phyloP scores from a whole-genome alignment of 768 basidiomycete genomes.

The Russula foetens region DNA sequence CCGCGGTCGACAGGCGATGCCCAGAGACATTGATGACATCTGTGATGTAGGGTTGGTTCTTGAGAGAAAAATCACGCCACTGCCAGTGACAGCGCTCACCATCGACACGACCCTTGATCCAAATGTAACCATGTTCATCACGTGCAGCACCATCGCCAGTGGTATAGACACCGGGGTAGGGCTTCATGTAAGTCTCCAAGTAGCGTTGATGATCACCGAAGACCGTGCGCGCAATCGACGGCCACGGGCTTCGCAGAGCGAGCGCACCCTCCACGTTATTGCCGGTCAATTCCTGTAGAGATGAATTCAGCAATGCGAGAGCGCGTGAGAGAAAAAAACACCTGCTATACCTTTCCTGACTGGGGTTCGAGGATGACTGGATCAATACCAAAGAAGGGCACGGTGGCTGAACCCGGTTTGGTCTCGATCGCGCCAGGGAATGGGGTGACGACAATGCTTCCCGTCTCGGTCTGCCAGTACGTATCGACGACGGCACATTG shows the following conservation, averaged over 20 bases:
- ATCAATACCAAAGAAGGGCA: slow-evolving; percentile 96
- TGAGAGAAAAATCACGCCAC: not conserved
- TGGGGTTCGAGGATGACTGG: slow-evolving; percentile 80
- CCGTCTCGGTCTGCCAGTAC: slow-evolving; percentile 98
- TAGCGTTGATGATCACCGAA: slow-evolving; percentile 88
- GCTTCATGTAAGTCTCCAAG: slow-evolving; percentile 72
- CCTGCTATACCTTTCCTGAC: slow-evolving; percentile 49
- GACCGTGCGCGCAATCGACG: slow-evolving; percentile 88
- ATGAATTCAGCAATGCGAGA: not conserved
- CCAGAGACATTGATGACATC: slow-evolving; percentile 98
- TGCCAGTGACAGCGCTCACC: slow-evolving; percentile 39
- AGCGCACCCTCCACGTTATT: slow-evolving; percentile 88
- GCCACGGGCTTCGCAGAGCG: slow-evolving; percentile 83
- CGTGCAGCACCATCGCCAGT: slow-evolving; percentile 97
- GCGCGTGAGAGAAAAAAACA: not conserved
- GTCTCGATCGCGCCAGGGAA: slow-evolving; percentile 94
- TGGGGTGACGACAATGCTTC: slow-evolving; percentile 89
- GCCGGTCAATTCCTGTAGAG: slow-evolving; percentile 52
- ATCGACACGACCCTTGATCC: slow-evolving; percentile 97
- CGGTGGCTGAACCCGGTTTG: slow-evolving; percentile 93
- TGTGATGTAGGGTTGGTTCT: slow-evolving; percentile 24
- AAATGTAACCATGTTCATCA: slow-evolving; percentile 94
- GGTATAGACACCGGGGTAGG: slow-evolving; percentile 88
- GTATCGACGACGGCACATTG: slow-evolving; percentile 94
- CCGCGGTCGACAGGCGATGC: slow-evolving; percentile 93